phyloP scores from a whole-genome alignment of 1,139 yeast genomes.

The Kodamaea ohmeri region DNA sequence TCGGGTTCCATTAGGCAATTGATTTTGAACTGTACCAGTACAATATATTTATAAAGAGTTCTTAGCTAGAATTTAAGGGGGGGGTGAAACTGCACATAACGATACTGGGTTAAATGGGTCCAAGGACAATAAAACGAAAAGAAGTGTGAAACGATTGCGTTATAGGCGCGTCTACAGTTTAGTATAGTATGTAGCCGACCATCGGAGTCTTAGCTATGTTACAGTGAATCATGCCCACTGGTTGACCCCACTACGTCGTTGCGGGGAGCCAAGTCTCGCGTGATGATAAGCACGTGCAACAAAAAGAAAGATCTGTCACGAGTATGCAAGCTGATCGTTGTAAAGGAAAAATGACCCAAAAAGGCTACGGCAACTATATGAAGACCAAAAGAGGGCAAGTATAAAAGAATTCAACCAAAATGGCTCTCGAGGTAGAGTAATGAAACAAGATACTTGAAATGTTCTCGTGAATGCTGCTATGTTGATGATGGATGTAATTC shows the following conservation, averaged over 20 bases:
- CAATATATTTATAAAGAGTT: not conserved
- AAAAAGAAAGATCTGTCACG: not conserved
- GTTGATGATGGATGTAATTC: no score
- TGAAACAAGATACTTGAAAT: no score
- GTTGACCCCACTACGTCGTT: not conserved
- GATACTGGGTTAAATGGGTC: not conserved
- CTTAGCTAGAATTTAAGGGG: slow-evolving; percentile 2
- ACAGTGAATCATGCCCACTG: not conserved
- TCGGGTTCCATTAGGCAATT: slow-evolving; percentile 2
- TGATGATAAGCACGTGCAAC: slow-evolving; percentile 1
- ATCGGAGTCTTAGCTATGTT: not conserved
- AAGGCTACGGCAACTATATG: no score
- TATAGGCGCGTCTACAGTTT: no score
- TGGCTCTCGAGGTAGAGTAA: no score
- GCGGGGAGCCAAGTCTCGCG: slow-evolving; percentile 3
- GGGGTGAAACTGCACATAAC: slow-evolving; percentile 4
- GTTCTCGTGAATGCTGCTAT: no score
- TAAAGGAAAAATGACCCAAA: no score
- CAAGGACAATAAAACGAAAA: no score
- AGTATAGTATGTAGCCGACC: not conserved
- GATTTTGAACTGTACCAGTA: not conserved
- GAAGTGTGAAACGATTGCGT: no score
- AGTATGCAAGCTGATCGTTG: not conserved
- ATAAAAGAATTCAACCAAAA: no score
- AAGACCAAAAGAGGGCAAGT: no score